Conservation (phyloP, 306 rosid species). For the Erythrophleum fordii region DNA sequence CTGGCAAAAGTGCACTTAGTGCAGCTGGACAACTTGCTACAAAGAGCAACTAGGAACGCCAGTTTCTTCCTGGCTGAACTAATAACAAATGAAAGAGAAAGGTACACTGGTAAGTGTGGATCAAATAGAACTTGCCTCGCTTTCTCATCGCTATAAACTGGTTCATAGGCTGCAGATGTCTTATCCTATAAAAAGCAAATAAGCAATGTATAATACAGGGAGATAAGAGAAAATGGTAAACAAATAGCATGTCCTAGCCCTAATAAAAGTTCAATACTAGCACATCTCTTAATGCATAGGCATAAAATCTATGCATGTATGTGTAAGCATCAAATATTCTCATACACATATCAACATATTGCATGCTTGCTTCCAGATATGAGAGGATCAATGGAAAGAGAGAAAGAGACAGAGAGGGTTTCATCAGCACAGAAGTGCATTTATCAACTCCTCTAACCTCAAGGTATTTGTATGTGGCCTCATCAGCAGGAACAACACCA, state of each 20-base stretch:
- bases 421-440: not conserved
- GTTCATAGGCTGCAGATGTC: constrained; percentile 47
- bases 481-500: constrained; percentile 78
- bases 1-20: not conserved
- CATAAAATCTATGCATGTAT: not conserved
- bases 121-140: constrained; percentile 45
- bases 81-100: not conserved
- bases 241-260: not conserved
- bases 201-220: not conserved
- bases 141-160: constrained; percentile 50
- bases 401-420: not conserved
- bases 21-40: not conserved
- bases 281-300: not conserved
- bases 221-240: not conserved
- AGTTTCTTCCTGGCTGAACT: not conserved
- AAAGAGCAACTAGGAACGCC: not conserved
- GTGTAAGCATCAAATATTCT: not conserved
- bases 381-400: not conserved
- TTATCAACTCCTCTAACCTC: constrained; percentile 64
- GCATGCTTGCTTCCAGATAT: not conserved
- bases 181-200: constrained; percentile 41
- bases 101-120: not conserved
- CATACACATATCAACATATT: not conserved
- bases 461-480: constrained; percentile 77
- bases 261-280: not conserved